These are phyloP conservation scores for Boletellus ananas DNA, from an alignment of 768 basidiomycete genomes.

Conservation along the genomic window DNA sequence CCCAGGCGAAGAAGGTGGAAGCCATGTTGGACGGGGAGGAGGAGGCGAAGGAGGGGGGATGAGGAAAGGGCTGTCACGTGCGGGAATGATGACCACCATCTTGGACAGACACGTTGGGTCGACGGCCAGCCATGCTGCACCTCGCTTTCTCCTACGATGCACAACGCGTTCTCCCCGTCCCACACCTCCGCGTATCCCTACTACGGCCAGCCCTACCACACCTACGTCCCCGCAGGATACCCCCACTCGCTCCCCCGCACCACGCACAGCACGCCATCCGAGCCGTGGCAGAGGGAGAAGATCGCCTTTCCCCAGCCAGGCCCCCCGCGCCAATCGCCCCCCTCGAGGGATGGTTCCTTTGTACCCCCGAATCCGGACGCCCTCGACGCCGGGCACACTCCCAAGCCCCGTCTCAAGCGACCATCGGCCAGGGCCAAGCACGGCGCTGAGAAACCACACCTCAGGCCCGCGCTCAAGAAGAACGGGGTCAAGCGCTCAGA, in stretches of 20 bases:
- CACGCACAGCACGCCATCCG: slow-evolving; percentile 30
- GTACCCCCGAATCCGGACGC: slow-evolving; percentile 24
- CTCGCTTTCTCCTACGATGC: slow-evolving; percentile 23
- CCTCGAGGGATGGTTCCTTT: slow-evolving; percentile 19
- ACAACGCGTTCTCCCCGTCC: slow-evolving; percentile 29
- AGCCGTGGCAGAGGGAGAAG: slow-evolving; percentile 35
- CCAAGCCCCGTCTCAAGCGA: slow-evolving; percentile 36
- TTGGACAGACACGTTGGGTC: neutral
- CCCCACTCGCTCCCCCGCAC: slow-evolving; percentile 18
- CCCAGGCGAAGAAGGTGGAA: slow-evolving; percentile 83
- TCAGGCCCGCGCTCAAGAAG: slow-evolving; percentile 62
- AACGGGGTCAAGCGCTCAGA: slow-evolving; percentile 26
- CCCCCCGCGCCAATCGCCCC: slow-evolving; percentile 16
- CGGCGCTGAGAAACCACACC: slow-evolving; percentile 31
- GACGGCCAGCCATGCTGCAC: slow-evolving; percentile 19
- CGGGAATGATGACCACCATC: neutral
- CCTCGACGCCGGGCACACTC: slow-evolving; percentile 14
- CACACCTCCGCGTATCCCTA: slow-evolving; percentile 45
- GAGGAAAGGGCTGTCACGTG: slow-evolving; percentile 11
- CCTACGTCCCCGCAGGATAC: slow-evolving; percentile 32
- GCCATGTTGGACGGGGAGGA: slow-evolving; percentile 50
- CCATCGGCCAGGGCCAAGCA: slow-evolving; percentile 25
- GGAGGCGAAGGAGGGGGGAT: neutral
- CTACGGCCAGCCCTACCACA: slow-evolving; percentile 44
- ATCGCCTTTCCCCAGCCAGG: slow-evolving; percentile 26